Conservation (phyloP, 1,139 yeast species). For the Suhomyces anneliseae region DNA sequence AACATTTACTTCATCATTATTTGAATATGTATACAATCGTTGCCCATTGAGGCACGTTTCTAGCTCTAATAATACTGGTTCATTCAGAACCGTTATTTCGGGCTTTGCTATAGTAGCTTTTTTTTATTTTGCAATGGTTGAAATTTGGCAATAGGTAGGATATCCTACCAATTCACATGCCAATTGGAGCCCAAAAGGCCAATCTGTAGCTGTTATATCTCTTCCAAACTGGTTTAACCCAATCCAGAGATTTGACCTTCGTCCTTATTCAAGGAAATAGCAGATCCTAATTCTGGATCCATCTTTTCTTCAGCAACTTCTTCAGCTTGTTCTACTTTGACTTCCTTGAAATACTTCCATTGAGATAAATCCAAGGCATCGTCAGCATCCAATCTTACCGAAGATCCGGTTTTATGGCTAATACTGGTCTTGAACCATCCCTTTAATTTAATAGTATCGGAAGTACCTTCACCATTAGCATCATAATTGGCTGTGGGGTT, state of each 20-base stretch:
- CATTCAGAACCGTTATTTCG: no score
- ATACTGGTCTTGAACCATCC: constrained; percentile 42
- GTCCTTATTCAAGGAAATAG: constrained; percentile 21
- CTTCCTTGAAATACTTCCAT: constrained; percentile 29
- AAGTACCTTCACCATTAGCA: constrained; percentile 14
- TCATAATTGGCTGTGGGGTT: constrained; percentile 25
- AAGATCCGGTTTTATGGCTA: constrained; percentile 18
- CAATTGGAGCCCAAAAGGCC: no score
- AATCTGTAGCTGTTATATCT: no score
- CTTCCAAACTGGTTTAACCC: neutral
- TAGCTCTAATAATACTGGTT: no score
- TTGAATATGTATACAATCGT: no score
- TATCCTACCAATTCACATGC: no score
- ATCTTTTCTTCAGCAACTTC: constrained; percentile 6
- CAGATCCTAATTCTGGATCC: constrained; percentile 19
- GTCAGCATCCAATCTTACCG: constrained; percentile 16
- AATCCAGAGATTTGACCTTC: constrained; percentile 23
- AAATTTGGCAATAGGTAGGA: no score
- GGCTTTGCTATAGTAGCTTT: no score
- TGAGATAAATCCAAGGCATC: constrained; percentile 33
- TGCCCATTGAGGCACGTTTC: no score
- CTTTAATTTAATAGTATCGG: constrained; percentile 25
- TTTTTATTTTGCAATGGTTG: no score
- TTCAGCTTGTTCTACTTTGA: constrained; percentile 3
- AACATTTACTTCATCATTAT: no score